These are phyloP conservation scores for Cutaneotrichosporon cutaneum DNA, from an alignment of 1,284 basidiomycete genomes.

Conservation along the genomic window DNA sequence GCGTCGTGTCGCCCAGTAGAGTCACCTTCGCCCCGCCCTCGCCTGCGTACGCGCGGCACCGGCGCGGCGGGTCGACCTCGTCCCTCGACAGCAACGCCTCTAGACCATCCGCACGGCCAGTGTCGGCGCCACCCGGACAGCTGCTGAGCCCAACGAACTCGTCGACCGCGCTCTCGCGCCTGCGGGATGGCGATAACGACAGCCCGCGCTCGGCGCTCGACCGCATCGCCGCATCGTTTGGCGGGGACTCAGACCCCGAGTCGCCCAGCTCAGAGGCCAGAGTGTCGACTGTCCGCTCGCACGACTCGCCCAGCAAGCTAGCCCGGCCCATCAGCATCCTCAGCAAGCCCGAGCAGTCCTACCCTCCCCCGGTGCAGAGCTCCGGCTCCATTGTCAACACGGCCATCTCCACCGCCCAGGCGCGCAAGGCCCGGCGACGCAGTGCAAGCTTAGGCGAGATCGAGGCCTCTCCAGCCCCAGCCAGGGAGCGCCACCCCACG, in stretches of 20 bases:
- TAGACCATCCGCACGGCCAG: background rate
- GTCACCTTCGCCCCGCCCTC: slow-evolving; percentile 10
- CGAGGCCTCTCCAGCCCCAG: background rate
- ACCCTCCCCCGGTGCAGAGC: slow-evolving; percentile 3
- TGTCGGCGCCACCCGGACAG: background rate
- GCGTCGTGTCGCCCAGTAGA: background rate
- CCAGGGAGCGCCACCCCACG: slow-evolving; percentile 26
- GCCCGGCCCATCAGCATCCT: slow-evolving; percentile 20
- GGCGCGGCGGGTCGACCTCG: background rate
- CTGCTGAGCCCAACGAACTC: background rate
- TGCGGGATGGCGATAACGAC: slow-evolving; percentile 13
- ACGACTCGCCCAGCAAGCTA: slow-evolving; percentile 15
- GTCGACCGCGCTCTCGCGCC: slow-evolving; percentile 12
- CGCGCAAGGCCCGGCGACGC: slow-evolving; percentile 37
- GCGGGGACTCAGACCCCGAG: slow-evolving; percentile 6
- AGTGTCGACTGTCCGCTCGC: background rate
- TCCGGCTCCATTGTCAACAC: slow-evolving; percentile 18
- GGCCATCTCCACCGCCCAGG: slow-evolving; percentile 8
- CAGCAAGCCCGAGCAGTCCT: background rate
- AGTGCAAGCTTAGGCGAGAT: slow-evolving; percentile 44
- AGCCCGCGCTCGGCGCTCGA: slow-evolving; percentile 48
- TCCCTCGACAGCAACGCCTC: slow-evolving; percentile 6
- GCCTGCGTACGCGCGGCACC: slow-evolving; percentile 5
- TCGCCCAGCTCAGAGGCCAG: background rate
- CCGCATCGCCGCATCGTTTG: slow-evolving; percentile 30